Conservation (phyloP, 352 stramenopile genomes). For the Pythium periplocum region DNA sequence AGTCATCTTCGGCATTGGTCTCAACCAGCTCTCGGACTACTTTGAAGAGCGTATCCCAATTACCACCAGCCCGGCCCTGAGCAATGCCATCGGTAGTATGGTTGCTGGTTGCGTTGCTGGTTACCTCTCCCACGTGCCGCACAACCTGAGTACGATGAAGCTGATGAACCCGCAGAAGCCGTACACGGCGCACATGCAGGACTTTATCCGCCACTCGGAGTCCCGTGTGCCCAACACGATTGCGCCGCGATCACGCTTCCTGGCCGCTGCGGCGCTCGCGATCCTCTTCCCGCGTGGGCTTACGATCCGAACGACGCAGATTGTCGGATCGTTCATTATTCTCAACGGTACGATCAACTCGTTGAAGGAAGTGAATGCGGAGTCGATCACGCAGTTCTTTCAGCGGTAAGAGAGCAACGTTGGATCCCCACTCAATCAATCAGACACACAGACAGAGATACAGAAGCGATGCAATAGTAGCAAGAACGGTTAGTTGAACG, state of each 20-base stretch:
- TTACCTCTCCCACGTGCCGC: constrained; percentile 93
- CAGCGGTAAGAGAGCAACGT: constrained; percentile 4
- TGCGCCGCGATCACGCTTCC: constrained; percentile 59
- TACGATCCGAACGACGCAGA: constrained; percentile 89
- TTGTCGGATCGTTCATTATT: constrained; percentile 92
- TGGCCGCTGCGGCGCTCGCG: constrained; percentile 66
- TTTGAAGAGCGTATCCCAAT: constrained; percentile 89
- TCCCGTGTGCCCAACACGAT: constrained; percentile 76
- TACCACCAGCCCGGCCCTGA: constrained; percentile 59
- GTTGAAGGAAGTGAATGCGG: constrained; percentile 72
- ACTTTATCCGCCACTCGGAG: constrained; percentile 80
- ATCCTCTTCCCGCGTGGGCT: constrained; percentile 85
- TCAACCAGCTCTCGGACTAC: constrained; percentile 93
- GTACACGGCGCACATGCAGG: constrained; percentile 77
- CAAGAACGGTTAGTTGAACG: too few species aligned
- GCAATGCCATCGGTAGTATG: constrained; percentile 87
- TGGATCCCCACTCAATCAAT: neutral
- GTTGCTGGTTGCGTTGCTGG: constrained; percentile 87
- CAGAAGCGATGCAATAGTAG: neutral
- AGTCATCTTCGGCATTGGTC: constrained; percentile 91
- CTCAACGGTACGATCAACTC: constrained; percentile 92
- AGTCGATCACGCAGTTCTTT: constrained; percentile 43
- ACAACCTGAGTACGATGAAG: constrained; percentile 96
- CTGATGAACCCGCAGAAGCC: constrained; percentile 90
- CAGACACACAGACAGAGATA: constrained; percentile 5